Evolutionary conservation across 257 asterid species (phyloP).

Genomic region (Solanum clarkiae): DNA sequence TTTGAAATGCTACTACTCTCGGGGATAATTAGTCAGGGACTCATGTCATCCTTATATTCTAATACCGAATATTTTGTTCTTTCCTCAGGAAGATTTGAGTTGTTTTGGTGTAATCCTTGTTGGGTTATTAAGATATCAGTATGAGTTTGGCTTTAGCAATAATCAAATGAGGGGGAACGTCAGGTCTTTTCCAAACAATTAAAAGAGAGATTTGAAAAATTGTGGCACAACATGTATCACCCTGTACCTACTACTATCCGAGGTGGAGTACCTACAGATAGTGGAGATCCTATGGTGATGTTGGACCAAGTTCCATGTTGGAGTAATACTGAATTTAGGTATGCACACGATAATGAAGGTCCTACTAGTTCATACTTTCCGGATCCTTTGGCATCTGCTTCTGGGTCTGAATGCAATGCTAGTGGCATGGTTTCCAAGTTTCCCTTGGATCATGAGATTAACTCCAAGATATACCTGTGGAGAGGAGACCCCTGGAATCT

Average conservation of each 20-base stretch:
- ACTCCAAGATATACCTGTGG: constrained; percentile 82
- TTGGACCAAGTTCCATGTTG: constrained; percentile 74
- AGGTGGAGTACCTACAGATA: constrained; percentile 72
- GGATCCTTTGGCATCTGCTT: constrained; percentile 56
- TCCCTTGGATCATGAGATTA: constrained; percentile 62
- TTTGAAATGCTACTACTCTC: background rate
- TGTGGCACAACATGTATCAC: constrained; percentile 32
- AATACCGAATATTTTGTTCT: background rate
- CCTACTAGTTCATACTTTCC: constrained; percentile 39
- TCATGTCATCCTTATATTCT: background rate
- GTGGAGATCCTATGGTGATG: constrained; percentile 60
- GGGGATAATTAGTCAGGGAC: background rate
- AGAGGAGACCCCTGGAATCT: constrained; percentile 94
- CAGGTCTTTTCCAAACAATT: background rate
- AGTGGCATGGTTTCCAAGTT: constrained; percentile 66
- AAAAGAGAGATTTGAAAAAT: constrained; percentile 15
- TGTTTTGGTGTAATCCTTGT: background rate
- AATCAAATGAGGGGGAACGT: background rate
- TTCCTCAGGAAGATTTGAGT: background rate
- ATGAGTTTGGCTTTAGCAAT: background rate
- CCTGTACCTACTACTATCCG: constrained; percentile 46
- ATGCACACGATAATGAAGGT: constrained; percentile 53
- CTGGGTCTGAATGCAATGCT: constrained; percentile 52
- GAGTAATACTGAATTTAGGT: constrained; percentile 64
- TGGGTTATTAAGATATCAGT: background rate